Conservation (phyloP, 202 grass and related monocot genomes). For the Setaria viridis region DNA sequence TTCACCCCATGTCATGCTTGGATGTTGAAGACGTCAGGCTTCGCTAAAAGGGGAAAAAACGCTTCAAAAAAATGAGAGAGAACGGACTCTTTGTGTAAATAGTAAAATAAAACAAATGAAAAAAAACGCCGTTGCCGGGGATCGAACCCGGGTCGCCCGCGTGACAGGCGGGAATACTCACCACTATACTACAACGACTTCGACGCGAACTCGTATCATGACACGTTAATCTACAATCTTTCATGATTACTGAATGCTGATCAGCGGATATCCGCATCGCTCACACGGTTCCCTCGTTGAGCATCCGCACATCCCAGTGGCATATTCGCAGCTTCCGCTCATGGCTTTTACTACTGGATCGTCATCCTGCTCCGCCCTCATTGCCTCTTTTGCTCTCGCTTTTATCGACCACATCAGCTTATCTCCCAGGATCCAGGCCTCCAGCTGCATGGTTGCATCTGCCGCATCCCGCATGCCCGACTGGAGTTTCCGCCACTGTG, state of each 20-base stretch:
- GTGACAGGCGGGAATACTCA: slow-evolving; percentile 89
- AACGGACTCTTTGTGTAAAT: no score
- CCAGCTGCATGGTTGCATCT: neutral
- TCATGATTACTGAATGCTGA: neutral
- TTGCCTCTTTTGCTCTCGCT: neutral
- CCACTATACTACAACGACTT: slow-evolving; percentile 88
- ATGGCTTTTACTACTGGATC: neutral
- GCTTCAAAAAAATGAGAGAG: neutral
- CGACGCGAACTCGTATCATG: no score
- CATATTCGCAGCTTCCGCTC: slow-evolving; percentile 47
- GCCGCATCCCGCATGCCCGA: no score
- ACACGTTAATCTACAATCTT: no score
- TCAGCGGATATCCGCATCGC: neutral
- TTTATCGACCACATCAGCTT: neutral
- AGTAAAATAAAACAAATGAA: no score
- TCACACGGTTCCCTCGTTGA: neutral
- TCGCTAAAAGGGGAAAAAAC: no score
- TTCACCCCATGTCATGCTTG: slow-evolving; percentile 11
- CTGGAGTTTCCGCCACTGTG: neutral
- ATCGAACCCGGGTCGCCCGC: slow-evolving; percentile 61
- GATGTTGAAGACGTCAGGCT: slow-evolving; percentile 15
- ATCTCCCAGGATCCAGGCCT: neutral
- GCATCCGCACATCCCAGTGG: slow-evolving; percentile 38
- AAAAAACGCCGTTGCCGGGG: slow-evolving; percentile 65
- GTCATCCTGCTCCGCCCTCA: neutral